Conservation (phyloP, 1,284 basidiomycete genomes). For the Cryptococcus wingfieldii region DNA sequence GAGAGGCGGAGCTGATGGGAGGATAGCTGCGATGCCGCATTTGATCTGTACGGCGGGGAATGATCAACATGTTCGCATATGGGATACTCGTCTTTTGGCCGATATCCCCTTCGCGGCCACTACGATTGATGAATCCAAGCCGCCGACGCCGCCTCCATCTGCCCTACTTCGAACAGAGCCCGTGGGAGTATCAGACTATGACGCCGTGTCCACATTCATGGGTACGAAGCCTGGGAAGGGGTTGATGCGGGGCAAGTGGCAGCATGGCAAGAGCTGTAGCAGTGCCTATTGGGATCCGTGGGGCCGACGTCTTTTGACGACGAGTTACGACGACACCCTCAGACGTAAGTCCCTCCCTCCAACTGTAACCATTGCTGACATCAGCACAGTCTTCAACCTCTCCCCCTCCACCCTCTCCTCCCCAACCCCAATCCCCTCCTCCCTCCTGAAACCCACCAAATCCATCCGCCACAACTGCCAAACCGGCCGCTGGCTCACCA, state of each 20-base stretch:
- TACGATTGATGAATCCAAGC: background rate
- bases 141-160: background rate
- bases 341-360: background rate
- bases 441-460: conserved; percentile 35
- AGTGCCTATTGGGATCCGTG: conserved; percentile 52
- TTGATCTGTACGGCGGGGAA: conserved; percentile 47
- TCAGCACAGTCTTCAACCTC: conserved; percentile 46
- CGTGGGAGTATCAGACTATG: conserved; percentile 13
- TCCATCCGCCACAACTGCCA: conserved; percentile 50
- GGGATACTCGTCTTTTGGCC: conserved; percentile 43
- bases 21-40: conserved; percentile 41
- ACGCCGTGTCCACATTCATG: conserved; percentile 20
- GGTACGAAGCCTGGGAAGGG: conserved; percentile 30
- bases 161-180: conserved; percentile 2
- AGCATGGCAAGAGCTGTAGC: conserved; percentile 49
- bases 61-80: conserved; percentile 44
- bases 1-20: background rate
- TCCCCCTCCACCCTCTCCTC: conserved; percentile 33
- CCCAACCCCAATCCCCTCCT: conserved; percentile 27
- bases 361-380: background rate
- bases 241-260: conserved; percentile 36
- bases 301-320: conserved; percentile 48
- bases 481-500: conserved; percentile 51
- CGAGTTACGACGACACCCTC: conserved; percentile 47
- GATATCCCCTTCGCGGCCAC: conserved; percentile 17